Conservation (phyloP, 768 basidiomycete species). For the Holtermannia corniformis region DNA sequence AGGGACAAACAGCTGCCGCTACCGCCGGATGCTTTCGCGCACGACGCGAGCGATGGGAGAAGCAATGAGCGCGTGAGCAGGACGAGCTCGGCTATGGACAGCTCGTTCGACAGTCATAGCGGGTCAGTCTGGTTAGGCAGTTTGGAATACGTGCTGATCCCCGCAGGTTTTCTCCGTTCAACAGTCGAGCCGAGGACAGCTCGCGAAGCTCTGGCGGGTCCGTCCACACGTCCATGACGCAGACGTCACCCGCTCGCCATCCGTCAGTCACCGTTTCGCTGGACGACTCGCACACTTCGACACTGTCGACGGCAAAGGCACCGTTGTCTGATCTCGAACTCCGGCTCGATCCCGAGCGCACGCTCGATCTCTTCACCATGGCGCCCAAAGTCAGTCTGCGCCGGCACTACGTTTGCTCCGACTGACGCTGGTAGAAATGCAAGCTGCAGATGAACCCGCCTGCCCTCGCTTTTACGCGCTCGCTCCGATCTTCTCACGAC, state of each 20-base stretch:
- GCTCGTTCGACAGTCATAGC: conserved; percentile 26
- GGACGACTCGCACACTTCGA: background rate
- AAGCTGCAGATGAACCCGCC: conserved; percentile 83
- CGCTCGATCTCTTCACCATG: conserved; percentile 94
- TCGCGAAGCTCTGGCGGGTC: conserved; percentile 27
- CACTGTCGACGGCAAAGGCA: conserved; percentile 18
- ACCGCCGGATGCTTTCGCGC: conserved; percentile 5
- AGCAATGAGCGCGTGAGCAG: conserved; percentile 27
- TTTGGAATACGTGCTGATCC: conserved; percentile 5
- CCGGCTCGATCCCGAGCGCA: conserved; percentile 63
- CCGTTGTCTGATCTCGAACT: conserved; percentile 71
- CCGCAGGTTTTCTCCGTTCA: conserved; percentile 34
- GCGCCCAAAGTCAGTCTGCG: conserved; percentile 59
- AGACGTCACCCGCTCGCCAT: conserved; percentile 19
- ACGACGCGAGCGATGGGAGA: conserved; percentile 19
- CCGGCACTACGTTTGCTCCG: background rate
- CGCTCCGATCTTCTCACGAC: conserved; percentile 61
- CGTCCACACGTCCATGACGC: conserved; percentile 24
- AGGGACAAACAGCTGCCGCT: background rate
- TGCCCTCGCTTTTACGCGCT: conserved; percentile 63
- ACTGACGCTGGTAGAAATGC: conserved; percentile 54
- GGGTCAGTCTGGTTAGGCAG: conserved; percentile 17
- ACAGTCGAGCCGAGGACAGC: conserved; percentile 24
- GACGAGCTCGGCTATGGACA: conserved; percentile 27
- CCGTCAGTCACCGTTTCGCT: conserved; percentile 14